These are phyloP conservation scores for Suillus ampliporus DNA, from an alignment of 768 basidiomycete genomes.

Conservation along the genomic window DNA sequence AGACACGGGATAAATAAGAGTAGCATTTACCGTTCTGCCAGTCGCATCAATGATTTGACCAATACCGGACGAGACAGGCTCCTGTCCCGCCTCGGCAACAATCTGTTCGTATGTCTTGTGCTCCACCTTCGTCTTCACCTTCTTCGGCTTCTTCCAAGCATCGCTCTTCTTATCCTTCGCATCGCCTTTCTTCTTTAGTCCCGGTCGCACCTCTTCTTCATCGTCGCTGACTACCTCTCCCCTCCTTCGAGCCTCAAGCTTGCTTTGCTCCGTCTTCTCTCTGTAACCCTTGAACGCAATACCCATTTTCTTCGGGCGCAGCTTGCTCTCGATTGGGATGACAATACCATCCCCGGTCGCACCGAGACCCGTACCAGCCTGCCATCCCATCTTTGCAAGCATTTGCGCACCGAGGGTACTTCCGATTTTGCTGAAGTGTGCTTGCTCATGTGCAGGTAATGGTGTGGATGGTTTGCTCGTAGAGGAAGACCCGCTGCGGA, in stretches of 20 bases:
- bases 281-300: slow-evolving; percentile 87
- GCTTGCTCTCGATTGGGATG: slow-evolving; percentile 84
- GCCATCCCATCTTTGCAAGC: slow-evolving; percentile 97
- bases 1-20: slow-evolving; percentile 3
- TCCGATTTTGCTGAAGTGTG: slow-evolving; percentile 82
- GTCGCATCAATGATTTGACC: slow-evolving; percentile 96
- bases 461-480: slow-evolving; percentile 51
- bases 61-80: slow-evolving; percentile 56
- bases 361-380: slow-evolving; percentile 81
- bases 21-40: slow-evolving; percentile 78
- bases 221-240: slow-evolving; percentile 81
- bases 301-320: slow-evolving; percentile 86
- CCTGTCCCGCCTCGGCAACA: slow-evolving; percentile 81
- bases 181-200: slow-evolving; percentile 36
- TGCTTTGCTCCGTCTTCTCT: slow-evolving; percentile 87
- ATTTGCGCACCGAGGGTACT: slow-evolving; percentile 86
- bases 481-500: slow-evolving; percentile 55
- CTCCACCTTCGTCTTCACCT: slow-evolving; percentile 81
- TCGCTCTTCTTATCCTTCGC: slow-evolving; percentile 72
- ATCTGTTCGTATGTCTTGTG: slow-evolving; percentile 99
- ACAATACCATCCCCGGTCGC: slow-evolving; percentile 79
- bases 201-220: slow-evolving; percentile 44
- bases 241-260: slow-evolving; percentile 75
- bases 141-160: slow-evolving; percentile 87
- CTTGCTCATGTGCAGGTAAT: slow-evolving; percentile 67